Conservation (phyloP, 345 rosid species). For the Cochlearia excelsa region DNA sequence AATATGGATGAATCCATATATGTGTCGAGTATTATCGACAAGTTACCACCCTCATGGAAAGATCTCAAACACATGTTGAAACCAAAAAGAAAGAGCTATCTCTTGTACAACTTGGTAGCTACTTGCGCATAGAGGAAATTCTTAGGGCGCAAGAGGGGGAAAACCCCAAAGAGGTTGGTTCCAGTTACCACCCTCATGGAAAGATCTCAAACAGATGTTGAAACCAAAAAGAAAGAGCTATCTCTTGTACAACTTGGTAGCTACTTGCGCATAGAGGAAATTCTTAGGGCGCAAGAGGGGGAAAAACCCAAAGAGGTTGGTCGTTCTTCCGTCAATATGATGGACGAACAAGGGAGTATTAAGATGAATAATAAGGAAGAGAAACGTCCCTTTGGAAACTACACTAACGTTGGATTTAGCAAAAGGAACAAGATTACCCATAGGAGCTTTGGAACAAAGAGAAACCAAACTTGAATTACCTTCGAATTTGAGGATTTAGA, state of each 20-base stretch:
- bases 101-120: slow-evolving; percentile 15
- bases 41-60: neutral
- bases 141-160: neutral
- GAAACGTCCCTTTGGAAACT: neutral
- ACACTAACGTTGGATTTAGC: slow-evolving; percentile 3
- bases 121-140: slow-evolving; percentile 3
- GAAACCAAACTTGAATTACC: slow-evolving; percentile 3
- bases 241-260: slow-evolving; percentile 16
- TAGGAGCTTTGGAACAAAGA: slow-evolving; percentile 15
- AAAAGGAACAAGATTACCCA: slow-evolving; percentile 1
- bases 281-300: neutral
- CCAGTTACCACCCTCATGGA: neutral
- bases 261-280: slow-evolving; percentile 5
- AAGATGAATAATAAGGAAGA: neutral
- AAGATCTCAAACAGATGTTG: neutral
- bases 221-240: slow-evolving; percentile 4
- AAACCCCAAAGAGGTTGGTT: slow-evolving; percentile 1
- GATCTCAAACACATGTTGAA: neutral
- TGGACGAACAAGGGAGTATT: neutral
- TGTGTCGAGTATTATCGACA: slow-evolving; percentile 7
- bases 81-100: slow-evolving; percentile 3
- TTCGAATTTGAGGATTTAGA: slow-evolving; percentile 3
- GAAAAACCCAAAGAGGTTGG: neutral
- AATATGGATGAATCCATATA: neutral
- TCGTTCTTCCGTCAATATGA: neutral